Conservation (phyloP, 495 filamentous ascomycete genomes). For the Endocarpon pusillum region DNA sequence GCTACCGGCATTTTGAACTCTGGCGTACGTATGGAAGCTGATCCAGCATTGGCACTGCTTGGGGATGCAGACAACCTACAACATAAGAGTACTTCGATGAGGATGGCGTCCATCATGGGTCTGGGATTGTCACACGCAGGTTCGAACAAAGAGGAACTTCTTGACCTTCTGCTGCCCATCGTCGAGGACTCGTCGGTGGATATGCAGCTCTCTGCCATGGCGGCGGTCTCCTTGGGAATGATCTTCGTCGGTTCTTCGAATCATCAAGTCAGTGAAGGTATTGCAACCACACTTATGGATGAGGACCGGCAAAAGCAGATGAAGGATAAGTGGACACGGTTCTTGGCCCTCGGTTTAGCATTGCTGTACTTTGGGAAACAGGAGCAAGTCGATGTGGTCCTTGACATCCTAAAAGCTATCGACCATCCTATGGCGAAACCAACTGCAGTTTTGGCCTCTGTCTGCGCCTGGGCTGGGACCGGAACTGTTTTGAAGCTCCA, state of each 20-base stretch:
- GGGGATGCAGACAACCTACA: conserved; percentile 58
- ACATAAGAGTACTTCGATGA: conserved; percentile 56
- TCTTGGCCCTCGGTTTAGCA: conserved; percentile 86
- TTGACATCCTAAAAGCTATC: conserved; percentile 88
- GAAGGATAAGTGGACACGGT: conserved; percentile 94
- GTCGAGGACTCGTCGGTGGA: conserved; percentile 64
- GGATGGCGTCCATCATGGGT: conserved; percentile 81
- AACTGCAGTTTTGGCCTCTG: conserved; percentile 76
- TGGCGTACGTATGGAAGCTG: conserved; percentile 69
- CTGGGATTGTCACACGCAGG: conserved; percentile 88
- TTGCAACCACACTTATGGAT: conserved; percentile 79
- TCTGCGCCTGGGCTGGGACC: conserved; percentile 94
- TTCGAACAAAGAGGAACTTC: conserved; percentile 68
- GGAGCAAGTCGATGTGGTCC: conserved; percentile 88
- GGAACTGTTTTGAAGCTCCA: conserved; percentile 93
- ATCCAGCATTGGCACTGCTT: conserved; percentile 75
- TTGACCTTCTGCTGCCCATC: conserved; percentile 69
- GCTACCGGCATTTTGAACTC: conserved; percentile 89
- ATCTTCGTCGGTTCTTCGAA: conserved; percentile 87
- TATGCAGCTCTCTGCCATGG: conserved; percentile 94
- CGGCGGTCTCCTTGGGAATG: conserved; percentile 75
- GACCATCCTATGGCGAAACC: conserved; percentile 90
- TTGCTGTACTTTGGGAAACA: conserved; percentile 91
- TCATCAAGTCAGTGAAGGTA: conserved; percentile 71
- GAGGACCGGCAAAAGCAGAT: conserved; percentile 73